Evolutionary conservation across 176 grass and related monocot species (phyloP).

Genomic region (Alopecurus myosuroides): DNA sequence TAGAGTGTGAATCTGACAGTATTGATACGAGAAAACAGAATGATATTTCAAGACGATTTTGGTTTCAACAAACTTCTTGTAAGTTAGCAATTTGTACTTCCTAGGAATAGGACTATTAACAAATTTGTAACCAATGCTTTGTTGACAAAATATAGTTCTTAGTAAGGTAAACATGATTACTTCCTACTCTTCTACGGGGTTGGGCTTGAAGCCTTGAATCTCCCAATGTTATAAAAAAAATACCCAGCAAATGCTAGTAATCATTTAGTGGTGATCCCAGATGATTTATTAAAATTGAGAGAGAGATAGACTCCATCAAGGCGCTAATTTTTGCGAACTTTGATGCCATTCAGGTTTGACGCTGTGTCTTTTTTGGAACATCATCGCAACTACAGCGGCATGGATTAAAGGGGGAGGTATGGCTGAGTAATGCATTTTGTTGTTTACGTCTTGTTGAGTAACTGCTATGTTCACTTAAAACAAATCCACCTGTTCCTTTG

Average conservation of each 20-base stretch:
- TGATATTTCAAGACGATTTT: neutral
- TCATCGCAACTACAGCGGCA: conserved; percentile 77
- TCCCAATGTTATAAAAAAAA: neutral
- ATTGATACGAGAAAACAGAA: neutral
- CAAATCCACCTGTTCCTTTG: neutral
- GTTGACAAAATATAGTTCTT: conserved; percentile 18
- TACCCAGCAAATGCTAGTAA: neutral
- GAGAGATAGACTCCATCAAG: conserved; percentile 12
- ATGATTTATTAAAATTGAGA: conserved; percentile 3
- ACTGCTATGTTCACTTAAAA: neutral
- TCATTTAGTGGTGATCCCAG: neutral
- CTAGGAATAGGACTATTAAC: neutral
- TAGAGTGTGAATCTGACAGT: neutral
- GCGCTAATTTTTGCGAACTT: conserved; percentile 24
- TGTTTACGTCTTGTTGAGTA: conserved; percentile 2
- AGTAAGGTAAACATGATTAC: neutral
- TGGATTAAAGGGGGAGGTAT: conserved; percentile 97
- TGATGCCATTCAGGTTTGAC: conserved; percentile 65
- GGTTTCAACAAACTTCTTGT: neutral
- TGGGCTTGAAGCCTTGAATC: conserved; percentile 6
- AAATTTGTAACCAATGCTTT: neutral
- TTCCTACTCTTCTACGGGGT: neutral
- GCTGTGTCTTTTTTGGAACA: conserved; percentile 81
- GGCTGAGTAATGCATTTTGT: neutral
- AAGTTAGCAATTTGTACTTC: neutral